phyloP scores from a whole-genome alignment of 805 yeast species.

The Kockiozyma suomiensis region DNA sequence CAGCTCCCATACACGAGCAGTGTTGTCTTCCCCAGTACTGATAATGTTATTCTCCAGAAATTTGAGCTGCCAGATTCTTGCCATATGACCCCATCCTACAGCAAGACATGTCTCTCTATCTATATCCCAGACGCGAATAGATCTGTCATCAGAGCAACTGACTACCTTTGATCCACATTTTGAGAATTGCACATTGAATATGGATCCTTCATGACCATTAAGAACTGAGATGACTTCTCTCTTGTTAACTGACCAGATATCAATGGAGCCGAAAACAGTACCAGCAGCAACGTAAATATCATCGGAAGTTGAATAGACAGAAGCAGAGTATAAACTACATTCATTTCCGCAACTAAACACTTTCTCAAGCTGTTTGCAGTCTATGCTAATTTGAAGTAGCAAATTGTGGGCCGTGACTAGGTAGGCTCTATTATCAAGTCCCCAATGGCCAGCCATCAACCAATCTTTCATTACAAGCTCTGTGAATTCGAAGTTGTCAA shows the following conservation, averaged over 20 bases:
- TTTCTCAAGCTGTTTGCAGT: constrained; percentile 4
- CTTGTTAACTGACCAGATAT: constrained; percentile 67
- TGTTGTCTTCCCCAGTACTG: constrained; percentile 85
- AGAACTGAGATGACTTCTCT: constrained; percentile 55
- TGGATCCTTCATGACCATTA: constrained; percentile 86
- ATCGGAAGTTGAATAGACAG: constrained; percentile 52
- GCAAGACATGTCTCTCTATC: constrained; percentile 60
- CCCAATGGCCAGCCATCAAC: constrained; percentile 67
- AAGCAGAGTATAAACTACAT: constrained; percentile 79
- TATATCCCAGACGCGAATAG: constrained; percentile 75
- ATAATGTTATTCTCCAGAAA: constrained; percentile 55
- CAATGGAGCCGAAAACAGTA: constrained; percentile 86
- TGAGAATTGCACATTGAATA: constrained; percentile 75
- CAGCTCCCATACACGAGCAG: constrained; percentile 76
- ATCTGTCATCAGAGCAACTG: constrained; percentile 93
- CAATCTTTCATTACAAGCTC: constrained; percentile 65
- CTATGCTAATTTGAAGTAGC: constrained; percentile 49
- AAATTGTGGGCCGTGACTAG: constrained; percentile 81
- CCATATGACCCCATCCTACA: constrained; percentile 95
- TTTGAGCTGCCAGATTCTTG: constrained; percentile 84
- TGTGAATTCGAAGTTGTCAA: constrained; percentile 32
- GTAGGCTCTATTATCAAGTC: constrained; percentile 47
- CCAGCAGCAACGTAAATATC: constrained; percentile 76
- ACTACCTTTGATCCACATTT: constrained; percentile 57
- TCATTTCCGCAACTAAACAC: constrained; percentile 36